phyloP scores from a whole-genome alignment of 495 filamentous ascomycete species.

The Hypoxylon subgilvum region DNA sequence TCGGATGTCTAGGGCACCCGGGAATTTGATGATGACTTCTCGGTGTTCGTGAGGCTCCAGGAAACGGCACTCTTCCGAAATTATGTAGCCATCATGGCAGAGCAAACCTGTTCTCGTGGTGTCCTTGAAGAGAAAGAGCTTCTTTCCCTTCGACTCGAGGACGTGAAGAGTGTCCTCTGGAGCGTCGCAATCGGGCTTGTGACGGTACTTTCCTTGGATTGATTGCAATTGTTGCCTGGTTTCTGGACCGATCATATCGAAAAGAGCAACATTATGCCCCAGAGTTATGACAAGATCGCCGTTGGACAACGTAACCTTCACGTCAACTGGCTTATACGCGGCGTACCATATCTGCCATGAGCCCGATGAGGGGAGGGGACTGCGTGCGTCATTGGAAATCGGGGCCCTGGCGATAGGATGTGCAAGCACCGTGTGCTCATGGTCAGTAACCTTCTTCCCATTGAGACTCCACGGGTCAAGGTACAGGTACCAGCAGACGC shows the following conservation, averaged over 20 bases:
- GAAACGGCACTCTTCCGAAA: slow-evolving; percentile 59
- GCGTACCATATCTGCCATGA: slow-evolving; percentile 18
- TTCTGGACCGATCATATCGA: background rate
- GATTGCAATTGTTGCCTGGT: background rate
- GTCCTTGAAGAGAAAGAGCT: slow-evolving; percentile 72
- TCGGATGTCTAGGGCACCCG: slow-evolving; percentile 30
- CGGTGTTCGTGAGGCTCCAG: slow-evolving; percentile 63
- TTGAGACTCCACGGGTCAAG: slow-evolving; percentile 31
- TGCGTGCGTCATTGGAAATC: background rate
- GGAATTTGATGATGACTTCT: slow-evolving; percentile 50
- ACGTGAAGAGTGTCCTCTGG: slow-evolving; percentile 64
- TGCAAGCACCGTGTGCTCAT: background rate
- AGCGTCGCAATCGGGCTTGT: slow-evolving; percentile 70
- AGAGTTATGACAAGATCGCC: too few relatives aligned
- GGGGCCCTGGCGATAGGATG: slow-evolving; percentile 30
- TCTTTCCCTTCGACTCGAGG: slow-evolving; percentile 33
- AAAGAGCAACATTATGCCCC: too few relatives aligned
- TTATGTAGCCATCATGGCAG: slow-evolving; percentile 67
- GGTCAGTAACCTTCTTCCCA: slow-evolving; percentile 2
- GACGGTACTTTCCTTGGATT: slow-evolving; percentile 62
- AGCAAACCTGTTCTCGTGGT: slow-evolving; percentile 53
- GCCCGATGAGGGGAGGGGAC: background rate
- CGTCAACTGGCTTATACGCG: background rate
- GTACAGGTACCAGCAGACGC: slow-evolving; percentile 43
- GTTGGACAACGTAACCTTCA: background rate